Conservation (phyloP, 441 rosid species). For the Francoa sonchifolia region DNA sequence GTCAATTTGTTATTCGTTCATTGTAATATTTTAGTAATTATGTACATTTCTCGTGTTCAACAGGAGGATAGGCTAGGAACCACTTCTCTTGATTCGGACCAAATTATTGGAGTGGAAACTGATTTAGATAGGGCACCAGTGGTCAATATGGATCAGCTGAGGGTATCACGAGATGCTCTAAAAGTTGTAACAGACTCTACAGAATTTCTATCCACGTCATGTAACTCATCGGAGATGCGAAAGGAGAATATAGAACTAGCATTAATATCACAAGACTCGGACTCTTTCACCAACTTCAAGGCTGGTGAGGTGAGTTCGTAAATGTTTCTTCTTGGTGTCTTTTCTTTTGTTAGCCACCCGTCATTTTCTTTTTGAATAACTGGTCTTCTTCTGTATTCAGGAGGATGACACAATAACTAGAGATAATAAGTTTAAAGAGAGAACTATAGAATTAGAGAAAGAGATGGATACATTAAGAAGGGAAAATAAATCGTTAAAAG, state of each 20-base stretch:
- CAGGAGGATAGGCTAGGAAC: background rate
- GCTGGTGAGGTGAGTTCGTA: conserved; percentile 12
- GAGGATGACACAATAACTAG: conserved; percentile 13
- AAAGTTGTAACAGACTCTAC: conserved; percentile 1
- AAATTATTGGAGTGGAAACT: conserved; percentile 12
- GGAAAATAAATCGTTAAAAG: conserved; percentile 3
- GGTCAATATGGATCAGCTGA: background rate
- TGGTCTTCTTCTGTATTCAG: conserved; percentile 10
- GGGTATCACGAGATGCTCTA: background rate
- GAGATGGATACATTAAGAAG: conserved; percentile 3
- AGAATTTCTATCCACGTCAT: conserved; percentile 5
- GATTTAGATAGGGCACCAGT: conserved; percentile 8
- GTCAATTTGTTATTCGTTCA: background rate
- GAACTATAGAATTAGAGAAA: conserved; percentile 5
- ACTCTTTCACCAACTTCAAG: background rate
- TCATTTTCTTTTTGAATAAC: background rate
- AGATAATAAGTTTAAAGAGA: conserved; percentile 12
- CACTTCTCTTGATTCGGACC: background rate
- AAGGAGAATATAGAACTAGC: conserved; percentile 4
- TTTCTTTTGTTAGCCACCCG: background rate
- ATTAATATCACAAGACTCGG: background rate
- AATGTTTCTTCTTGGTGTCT: background rate
- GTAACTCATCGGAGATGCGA: background rate
- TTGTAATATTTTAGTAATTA: no score
- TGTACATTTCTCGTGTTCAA: background rate